Percentiles rank a stretch among this genome's conserved stretches.
phyloP scores from a whole-genome alignment of 108 stramenopile genomes.

The Phaeodactylum tricornutum region DNA sequence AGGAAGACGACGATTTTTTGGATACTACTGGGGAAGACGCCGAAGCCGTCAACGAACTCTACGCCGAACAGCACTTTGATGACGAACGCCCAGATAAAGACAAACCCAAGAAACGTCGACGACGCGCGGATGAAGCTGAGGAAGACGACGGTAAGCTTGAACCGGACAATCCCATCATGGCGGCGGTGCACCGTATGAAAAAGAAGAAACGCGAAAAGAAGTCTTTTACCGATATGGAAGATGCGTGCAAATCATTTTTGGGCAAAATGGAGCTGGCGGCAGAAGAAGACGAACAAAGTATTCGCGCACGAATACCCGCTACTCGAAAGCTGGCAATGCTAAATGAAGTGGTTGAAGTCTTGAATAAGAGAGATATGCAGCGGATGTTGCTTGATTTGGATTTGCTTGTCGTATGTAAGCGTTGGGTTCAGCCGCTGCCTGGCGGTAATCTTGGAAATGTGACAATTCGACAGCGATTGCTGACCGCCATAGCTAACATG shows the following conservation, averaged over 20 bases:
- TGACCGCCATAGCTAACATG: constrained; percentile 54
- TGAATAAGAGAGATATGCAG: constrained; percentile 56
- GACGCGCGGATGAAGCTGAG: constrained; percentile 13
- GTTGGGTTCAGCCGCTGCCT: constrained; percentile 84
- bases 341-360: constrained; percentile 45
- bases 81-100: constrained; percentile 70
- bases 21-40: constrained; percentile 85
- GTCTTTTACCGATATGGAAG: constrained; percentile 61
- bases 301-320: constrained; percentile 47
- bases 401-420: constrained; percentile 41
- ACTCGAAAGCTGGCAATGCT: constrained; percentile 66
- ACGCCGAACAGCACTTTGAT: constrained; percentile 84
- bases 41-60: constrained; percentile 74
- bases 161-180: constrained; percentile 69
- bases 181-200: constrained; percentile 68
- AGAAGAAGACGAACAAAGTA: constrained; percentile 60
- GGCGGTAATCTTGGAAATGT: constrained; percentile 75
- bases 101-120: constrained; percentile 24
- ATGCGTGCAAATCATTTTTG: constrained; percentile 62
- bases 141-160: constrained; percentile 17
- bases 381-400: constrained; percentile 71
- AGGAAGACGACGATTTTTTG: constrained; percentile 85
- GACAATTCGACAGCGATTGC: constrained; percentile 62
- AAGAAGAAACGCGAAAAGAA: constrained; percentile 60
- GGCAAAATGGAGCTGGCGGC: constrained; percentile 68